Evolutionary conservation across 2,329 filamentous ascomycete species (phyloP).

Genomic region (Hirsutella thompsonii): DNA sequence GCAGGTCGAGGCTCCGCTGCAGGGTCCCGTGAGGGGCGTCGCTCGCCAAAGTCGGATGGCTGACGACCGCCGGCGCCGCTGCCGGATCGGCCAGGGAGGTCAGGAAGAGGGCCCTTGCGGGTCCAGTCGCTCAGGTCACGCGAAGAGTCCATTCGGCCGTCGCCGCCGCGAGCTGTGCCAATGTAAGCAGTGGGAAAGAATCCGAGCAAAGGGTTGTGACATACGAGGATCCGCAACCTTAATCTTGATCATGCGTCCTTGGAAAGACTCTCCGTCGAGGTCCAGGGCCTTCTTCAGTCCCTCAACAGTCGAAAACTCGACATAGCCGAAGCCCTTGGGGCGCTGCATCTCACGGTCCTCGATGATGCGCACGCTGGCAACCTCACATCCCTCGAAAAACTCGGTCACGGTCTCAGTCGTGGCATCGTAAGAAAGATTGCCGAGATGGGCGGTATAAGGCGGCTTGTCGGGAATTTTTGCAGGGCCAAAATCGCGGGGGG

Average conservation of each 20-base stretch:
- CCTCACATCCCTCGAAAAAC: conserved; percentile 74
- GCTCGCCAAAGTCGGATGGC: conserved; percentile 40
- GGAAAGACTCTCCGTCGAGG: conserved; percentile 69
- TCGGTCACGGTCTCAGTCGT: conserved; percentile 71
- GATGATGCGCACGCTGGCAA: conserved; percentile 88
- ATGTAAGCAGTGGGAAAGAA: neutral
- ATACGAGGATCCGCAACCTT: conserved; percentile 96
- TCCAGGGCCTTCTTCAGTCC: conserved; percentile 84
- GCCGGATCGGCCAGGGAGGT: conserved; percentile 40
- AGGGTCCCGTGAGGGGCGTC: conserved; percentile 51
- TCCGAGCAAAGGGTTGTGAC: conserved; percentile 17
- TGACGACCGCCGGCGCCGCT: conserved; percentile 23
- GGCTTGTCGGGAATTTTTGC: conserved; percentile 69
- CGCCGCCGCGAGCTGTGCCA: conserved; percentile 66
- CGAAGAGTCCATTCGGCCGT: conserved; percentile 43
- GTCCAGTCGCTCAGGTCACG: conserved; percentile 86
- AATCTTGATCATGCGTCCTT: conserved; percentile 80
- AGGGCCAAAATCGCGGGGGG: conserved; percentile 61
- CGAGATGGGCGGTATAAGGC: conserved; percentile 89
- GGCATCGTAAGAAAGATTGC: conserved; percentile 93
- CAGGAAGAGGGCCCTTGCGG: conserved; percentile 78
- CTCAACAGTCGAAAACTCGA: conserved; percentile 80
- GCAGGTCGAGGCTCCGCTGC: conserved; percentile 44
- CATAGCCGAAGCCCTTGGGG: conserved; percentile 96
- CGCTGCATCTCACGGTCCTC: conserved; percentile 90